phyloP scores from a whole-genome alignment of 192 early-diverging fungal species.

The Backusella macrospora region DNA sequence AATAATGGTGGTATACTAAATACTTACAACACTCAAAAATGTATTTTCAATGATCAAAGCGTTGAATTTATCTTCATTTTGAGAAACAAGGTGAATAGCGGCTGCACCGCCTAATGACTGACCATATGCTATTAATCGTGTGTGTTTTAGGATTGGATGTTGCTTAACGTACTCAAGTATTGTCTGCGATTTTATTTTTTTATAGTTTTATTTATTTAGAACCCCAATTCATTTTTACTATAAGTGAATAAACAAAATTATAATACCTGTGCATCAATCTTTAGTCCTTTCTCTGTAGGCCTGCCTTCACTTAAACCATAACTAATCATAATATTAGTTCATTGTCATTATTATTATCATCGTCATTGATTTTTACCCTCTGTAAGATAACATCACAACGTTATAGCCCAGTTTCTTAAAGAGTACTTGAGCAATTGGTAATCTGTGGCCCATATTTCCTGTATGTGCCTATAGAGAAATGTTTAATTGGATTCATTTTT shows the following conservation, averaged over 20 bases:
- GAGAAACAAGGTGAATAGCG: slow-evolving; percentile 81
- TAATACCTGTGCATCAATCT: slow-evolving; percentile 80
- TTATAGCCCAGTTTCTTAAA: slow-evolving; percentile 73
- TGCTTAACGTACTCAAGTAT: slow-evolving; percentile 81
- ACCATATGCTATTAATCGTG: slow-evolving; percentile 88
- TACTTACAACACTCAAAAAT: slow-evolving; percentile 79
- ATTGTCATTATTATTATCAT: neutral
- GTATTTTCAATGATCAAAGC: slow-evolving; percentile 95
- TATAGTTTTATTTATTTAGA: neutral
- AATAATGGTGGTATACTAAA: neutral
- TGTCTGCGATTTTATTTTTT: slow-evolving; percentile 53
- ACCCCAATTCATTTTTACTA: slow-evolving; percentile 4
- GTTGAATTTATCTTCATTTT: slow-evolving; percentile 73
- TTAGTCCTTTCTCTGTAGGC: slow-evolving; percentile 84
- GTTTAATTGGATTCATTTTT: neutral
- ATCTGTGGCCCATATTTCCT: slow-evolving; percentile 96
- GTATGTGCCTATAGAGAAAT: slow-evolving; percentile 57
- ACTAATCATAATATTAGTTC: neutral
- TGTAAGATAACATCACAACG: slow-evolving; percentile 96
- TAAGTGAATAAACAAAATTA: neutral
- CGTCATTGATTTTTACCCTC: slow-evolving; percentile 63
- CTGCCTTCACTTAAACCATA: slow-evolving; percentile 47
- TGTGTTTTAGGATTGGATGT: slow-evolving; percentile 73
- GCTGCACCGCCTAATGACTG: slow-evolving; percentile 98
- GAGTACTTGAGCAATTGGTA: slow-evolving; percentile 85